Evolutionary conservation across 805 yeast species (phyloP).

Genomic region (Saturnispora diversa): DNA sequence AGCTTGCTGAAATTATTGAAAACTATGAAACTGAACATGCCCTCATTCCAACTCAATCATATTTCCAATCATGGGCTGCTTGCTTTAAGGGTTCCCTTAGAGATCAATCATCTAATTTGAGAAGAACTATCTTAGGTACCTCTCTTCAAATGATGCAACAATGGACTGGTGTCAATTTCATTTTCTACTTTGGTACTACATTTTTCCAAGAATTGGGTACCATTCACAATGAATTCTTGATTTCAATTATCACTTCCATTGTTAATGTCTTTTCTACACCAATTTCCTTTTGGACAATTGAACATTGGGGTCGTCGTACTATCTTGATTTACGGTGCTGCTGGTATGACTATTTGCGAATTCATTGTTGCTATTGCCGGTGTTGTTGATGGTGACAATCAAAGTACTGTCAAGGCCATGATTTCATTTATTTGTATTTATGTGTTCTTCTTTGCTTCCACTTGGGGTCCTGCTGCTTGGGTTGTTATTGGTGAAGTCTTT

Average conservation of each 20-base stretch:
- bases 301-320: constrained; percentile 51
- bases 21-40: constrained; percentile 40
- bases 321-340: constrained; percentile 41
- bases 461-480: constrained; percentile 84
- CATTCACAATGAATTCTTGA: constrained; percentile 39
- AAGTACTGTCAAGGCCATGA: constrained; percentile 28
- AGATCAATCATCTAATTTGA: constrained; percentile 32
- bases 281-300: constrained; percentile 48
- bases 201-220: constrained; percentile 50
- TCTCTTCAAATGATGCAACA: constrained; percentile 53
- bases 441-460: constrained; percentile 73
- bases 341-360: constrained; percentile 46
- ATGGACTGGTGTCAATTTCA: constrained; percentile 69
- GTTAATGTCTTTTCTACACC: constrained; percentile 47
- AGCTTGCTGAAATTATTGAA: constrained; percentile 44
- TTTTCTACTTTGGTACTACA: constrained; percentile 67
- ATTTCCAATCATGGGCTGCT: constrained; percentile 34
- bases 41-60: constrained; percentile 29
- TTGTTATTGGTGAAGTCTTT: constrained; percentile 50
- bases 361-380: constrained; percentile 45
- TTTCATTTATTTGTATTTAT: constrained; percentile 46
- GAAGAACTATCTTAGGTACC: constrained; percentile 38
- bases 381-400: constrained; percentile 24
- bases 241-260: constrained; percentile 45
- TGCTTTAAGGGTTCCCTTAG: constrained; percentile 38